Percentiles rank a stretch among this genome's conserved stretches.
Conservation (phyloP, 2,329 filamentous ascomycete genomes). For the Aspergillus quadrilineatus region DNA sequence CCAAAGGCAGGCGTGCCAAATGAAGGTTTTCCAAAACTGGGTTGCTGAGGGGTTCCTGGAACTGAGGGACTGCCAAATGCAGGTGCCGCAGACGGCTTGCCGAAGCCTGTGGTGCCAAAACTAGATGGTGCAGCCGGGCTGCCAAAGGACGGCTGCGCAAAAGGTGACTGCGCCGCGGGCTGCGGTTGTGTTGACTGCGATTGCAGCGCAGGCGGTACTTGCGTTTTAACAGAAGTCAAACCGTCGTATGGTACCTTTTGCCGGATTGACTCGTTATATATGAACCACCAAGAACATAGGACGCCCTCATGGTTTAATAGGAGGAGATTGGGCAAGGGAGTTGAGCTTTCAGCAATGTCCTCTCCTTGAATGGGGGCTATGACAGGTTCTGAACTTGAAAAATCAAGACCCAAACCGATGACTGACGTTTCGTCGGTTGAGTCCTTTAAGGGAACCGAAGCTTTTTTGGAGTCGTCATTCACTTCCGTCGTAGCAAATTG, state of each 20-base stretch:
- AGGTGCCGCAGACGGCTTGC: slow-evolving; percentile 26
- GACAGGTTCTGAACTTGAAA: slow-evolving; percentile 79
- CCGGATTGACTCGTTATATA: slow-evolving; percentile 83
- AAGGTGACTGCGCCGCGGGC: slow-evolving; percentile 10
- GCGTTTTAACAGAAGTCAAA: slow-evolving; percentile 48
- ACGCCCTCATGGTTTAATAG: slow-evolving; percentile 86
- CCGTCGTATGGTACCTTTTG: slow-evolving; percentile 71
- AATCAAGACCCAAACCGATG: slow-evolving; percentile 76
- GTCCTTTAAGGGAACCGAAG: slow-evolving; percentile 70
- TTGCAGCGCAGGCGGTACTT: slow-evolving; percentile 19
- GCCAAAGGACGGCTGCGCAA: slow-evolving; percentile 25
- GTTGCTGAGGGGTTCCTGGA: slow-evolving; percentile 24
- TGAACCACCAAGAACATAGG: slow-evolving; percentile 83
- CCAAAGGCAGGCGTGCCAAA: slow-evolving; percentile 41
- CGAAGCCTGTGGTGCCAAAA: slow-evolving; percentile 29
- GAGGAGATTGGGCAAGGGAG: slow-evolving; percentile 79
- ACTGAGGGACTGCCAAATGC: slow-evolving; percentile 31
- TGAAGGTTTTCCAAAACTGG: slow-evolving; percentile 29
- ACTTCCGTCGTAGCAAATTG: slow-evolving; percentile 62
- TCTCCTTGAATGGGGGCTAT: slow-evolving; percentile 73
- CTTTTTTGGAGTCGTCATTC: slow-evolving; percentile 73
- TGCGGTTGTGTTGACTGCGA: not conserved
- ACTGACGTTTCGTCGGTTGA: slow-evolving; percentile 68
- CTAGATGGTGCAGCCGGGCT: slow-evolving; percentile 23
- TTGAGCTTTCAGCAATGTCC: slow-evolving; percentile 74